Evolutionary conservation across 2,329 filamentous ascomycete genomes (phyloP).

Genomic region (Sclerotinia spermophila): DNA sequence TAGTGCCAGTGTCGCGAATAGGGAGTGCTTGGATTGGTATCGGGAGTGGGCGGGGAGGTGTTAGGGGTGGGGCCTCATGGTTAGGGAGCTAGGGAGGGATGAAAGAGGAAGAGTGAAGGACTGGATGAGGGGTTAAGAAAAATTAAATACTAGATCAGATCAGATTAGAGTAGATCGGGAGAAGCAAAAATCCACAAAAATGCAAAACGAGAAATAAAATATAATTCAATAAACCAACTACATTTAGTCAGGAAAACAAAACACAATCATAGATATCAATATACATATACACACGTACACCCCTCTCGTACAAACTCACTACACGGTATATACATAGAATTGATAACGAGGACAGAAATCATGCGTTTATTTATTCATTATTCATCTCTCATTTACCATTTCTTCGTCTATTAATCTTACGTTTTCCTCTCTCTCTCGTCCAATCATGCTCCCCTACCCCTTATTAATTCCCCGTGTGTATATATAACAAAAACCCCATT

Average conservation of each 20-base stretch:
- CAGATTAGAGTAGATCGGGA: neutral
- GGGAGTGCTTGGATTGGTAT: conserved; percentile 86
- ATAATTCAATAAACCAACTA: neutral
- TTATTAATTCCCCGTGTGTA: too few species aligned
- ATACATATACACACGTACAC: neutral
- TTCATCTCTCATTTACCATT: neutral
- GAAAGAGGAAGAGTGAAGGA: neutral
- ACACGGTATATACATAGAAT: neutral
- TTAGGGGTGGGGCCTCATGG: neutral
- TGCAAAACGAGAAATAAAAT: neutral
- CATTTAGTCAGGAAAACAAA: neutral
- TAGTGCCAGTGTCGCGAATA: conserved; percentile 89
- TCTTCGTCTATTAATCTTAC: neutral
- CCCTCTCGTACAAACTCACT: neutral
- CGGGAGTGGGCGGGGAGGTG: conserved; percentile 59
- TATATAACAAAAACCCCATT: neutral
- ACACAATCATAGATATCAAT: neutral
- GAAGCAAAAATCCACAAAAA: neutral
- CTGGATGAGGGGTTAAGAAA: neutral
- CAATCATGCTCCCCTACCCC: neutral
- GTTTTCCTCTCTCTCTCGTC: neutral
- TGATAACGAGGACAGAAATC: neutral
- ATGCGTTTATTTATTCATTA: neutral
- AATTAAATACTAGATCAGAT: neutral
- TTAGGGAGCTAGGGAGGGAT: neutral